Evolutionary conservation across 805 yeast species (phyloP).

Genomic region (Danielozyma ontarioensis): DNA sequence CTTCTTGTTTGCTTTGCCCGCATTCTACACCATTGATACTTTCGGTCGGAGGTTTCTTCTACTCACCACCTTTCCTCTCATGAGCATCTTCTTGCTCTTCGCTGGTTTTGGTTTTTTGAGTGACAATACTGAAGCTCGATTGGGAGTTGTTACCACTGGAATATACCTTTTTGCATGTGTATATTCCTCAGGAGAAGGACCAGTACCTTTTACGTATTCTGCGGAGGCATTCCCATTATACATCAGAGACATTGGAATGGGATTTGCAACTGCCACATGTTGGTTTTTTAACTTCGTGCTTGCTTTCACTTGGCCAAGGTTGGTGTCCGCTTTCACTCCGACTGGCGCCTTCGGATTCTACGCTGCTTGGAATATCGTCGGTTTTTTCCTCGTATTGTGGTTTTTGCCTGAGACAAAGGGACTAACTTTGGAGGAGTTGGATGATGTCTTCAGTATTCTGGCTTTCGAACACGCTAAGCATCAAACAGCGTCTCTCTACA

Average conservation of each 20-base stretch:
- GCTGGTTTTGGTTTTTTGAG: conserved; percentile 71
- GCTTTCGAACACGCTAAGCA: conserved; percentile 47
- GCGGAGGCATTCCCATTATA: conserved; percentile 82
- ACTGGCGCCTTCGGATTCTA: conserved; percentile 89
- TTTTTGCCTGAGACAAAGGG: conserved; percentile 70
- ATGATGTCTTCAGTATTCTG: conserved; percentile 66
- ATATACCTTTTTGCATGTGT: conserved; percentile 68
- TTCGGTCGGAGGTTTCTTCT: conserved; percentile 67
- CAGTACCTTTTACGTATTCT: conserved; percentile 83
- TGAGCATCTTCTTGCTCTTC: conserved; percentile 54
- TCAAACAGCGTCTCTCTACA: conserved; percentile 20
- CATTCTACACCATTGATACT: conserved; percentile 71
- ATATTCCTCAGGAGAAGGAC: conserved; percentile 84
- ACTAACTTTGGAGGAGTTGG: conserved; percentile 71
- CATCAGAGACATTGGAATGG: conserved; percentile 76
- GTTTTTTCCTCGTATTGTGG: conserved; percentile 66
- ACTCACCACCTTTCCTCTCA: conserved; percentile 56
- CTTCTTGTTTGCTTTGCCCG: conserved; percentile 78
- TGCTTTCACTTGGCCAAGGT: conserved; percentile 76
- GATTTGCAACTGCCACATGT: conserved; percentile 68
- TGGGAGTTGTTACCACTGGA: conserved; percentile 67
- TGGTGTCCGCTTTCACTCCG: conserved; percentile 59
- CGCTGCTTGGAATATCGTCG: conserved; percentile 77
- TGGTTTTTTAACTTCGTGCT: conserved; percentile 70
- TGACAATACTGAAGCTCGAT: conserved; percentile 40